Conservation (phyloP, 2,329 filamentous ascomycete genomes). For the Phaeosphaeriaceae sp. region DNA sequence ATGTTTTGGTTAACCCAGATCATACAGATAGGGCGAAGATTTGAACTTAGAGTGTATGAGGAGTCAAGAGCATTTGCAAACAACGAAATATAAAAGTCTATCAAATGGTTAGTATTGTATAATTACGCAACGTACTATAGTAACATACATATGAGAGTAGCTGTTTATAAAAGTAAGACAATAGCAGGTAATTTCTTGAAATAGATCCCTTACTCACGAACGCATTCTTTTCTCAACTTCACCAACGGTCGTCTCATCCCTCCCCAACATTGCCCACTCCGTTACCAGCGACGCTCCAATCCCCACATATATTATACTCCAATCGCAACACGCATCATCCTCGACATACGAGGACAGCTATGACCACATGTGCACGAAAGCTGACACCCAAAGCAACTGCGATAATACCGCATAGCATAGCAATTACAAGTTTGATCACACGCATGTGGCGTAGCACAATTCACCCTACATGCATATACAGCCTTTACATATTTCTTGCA, state of each 20-base stretch:
- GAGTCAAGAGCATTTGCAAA: neutral
- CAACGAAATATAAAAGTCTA: neutral
- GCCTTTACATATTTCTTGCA: neutral
- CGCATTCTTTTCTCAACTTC: no score
- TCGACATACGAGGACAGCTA: neutral
- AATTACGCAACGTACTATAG: no score
- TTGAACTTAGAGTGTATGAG: conserved; percentile 10
- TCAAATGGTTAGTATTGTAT: no score
- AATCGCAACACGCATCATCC: no score
- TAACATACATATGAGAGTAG: no score
- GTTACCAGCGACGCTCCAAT: no score
- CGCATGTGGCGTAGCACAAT: neutral
- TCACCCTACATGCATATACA: neutral
- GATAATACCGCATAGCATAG: neutral
- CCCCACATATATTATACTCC: no score
- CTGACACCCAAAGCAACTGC: neutral
- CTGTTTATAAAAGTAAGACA: no score
- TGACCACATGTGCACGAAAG: neutral
- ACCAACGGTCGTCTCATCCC: no score
- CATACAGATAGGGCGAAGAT: conserved; percentile 32
- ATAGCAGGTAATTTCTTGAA: no score
- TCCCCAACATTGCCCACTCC: no score
- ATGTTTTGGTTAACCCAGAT: conserved; percentile 41
- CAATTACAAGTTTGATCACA: conserved; percentile 4
- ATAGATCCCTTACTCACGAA: no score